Evolutionary conservation across 495 filamentous ascomycete species (phyloP).

Genomic region (Trichoderma parareesei): DNA sequence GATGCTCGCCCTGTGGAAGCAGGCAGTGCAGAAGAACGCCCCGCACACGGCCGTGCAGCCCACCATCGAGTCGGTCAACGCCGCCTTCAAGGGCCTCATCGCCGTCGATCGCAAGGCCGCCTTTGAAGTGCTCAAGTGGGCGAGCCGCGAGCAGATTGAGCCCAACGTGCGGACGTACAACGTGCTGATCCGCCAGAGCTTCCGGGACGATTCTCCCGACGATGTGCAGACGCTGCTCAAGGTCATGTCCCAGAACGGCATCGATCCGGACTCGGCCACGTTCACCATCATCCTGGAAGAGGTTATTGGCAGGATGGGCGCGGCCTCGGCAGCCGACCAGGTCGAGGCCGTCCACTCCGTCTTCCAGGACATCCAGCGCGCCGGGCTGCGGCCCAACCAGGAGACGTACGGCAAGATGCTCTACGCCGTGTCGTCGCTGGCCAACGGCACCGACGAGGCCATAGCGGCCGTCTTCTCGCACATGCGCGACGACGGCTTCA

Average conservation of each 20-base stretch:
- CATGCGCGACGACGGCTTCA: constrained; percentile 44
- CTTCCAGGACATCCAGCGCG: constrained; percentile 43
- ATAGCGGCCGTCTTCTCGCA: constrained; percentile 53
- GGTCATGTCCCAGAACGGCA: constrained; percentile 26
- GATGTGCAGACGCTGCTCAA: constrained; percentile 30
- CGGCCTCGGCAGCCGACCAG: constrained; percentile 23
- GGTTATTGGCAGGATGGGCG: constrained; percentile 20
- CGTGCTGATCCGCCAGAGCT: constrained; percentile 48
- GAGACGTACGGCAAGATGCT: constrained; percentile 57
- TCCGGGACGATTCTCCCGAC: constrained; percentile 34
- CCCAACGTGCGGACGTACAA: constrained; percentile 63
- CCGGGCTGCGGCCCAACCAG: constrained; percentile 46
- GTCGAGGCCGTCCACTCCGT: constrained; percentile 28
- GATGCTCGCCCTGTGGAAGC: constrained; percentile 48
- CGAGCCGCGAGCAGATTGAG: constrained; percentile 43
- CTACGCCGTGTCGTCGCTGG: constrained; percentile 45
- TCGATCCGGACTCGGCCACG: constrained; percentile 32
- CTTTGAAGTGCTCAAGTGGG: constrained; percentile 52
- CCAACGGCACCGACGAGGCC: constrained; percentile 33
- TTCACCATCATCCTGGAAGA: constrained; percentile 37
- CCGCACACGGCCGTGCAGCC: constrained; percentile 42
- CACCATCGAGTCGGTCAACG: constrained; percentile 55
- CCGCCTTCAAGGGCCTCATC: constrained; percentile 39
- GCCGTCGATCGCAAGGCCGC: constrained; percentile 23
- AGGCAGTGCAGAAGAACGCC: constrained; percentile 22